Evolutionary conservation across 345 rosid genomes (phyloP).

Genomic region (Erucastrum elatum): DNA sequence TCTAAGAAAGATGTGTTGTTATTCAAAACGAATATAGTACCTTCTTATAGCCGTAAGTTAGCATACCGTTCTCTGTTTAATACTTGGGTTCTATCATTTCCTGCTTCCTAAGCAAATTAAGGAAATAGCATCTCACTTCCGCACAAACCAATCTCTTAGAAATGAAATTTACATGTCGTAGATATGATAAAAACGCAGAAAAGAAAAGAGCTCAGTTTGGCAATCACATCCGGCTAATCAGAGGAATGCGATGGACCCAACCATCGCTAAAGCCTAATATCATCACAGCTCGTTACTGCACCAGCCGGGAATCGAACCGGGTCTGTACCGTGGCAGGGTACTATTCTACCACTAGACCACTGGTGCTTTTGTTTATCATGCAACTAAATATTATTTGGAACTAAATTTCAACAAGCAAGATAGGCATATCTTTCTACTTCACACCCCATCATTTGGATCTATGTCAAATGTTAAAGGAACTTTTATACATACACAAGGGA

Average conservation of each 20-base stretch:
- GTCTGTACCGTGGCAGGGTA: conserved; percentile 79
- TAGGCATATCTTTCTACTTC: no score
- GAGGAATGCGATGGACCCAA: not conserved
- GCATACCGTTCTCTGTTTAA: not conserved
- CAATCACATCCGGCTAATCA: not conserved
- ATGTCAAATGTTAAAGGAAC: not conserved
- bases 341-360: conserved; percentile 58
- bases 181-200: no score
- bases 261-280: not conserved
- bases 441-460: no score
- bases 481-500: conserved; percentile 9
- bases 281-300: conserved; percentile 38
- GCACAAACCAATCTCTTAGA: not conserved
- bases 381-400: no score
- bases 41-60: not conserved
- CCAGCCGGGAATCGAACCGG: conserved; percentile 84
- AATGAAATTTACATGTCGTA: no score
- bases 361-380: conserved; percentile 24
- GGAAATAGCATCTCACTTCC: not conserved
- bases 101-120: not conserved
- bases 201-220: no score
- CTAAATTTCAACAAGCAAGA: no score
- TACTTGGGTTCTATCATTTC: not conserved
- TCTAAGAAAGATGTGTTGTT: not conserved
- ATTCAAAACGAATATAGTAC: not conserved